phyloP scores from a whole-genome alignment of 2,329 filamentous ascomycete genomes.

The Fonsecaea pugnacius region DNA sequence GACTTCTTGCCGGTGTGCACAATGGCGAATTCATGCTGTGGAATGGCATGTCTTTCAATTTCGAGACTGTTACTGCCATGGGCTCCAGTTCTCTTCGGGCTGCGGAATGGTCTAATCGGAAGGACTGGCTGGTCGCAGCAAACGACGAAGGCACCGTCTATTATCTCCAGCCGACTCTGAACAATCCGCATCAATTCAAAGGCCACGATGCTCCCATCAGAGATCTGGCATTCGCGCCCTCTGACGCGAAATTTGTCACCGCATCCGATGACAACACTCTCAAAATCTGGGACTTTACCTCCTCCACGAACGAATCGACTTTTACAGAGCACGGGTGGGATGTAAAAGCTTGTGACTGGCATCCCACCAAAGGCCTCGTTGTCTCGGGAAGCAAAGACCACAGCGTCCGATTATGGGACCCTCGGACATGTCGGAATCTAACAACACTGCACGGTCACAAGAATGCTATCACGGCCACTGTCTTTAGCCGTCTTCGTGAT shows the following conservation, averaged over 20 bases:
- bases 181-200: constrained; percentile 93
- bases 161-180: constrained; percentile 99
- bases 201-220: constrained; percentile 88
- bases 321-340: constrained; percentile 97
- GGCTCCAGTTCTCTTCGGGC: constrained; percentile 72
- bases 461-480: constrained; percentile 90
- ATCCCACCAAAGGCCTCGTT: constrained; percentile 88
- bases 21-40: constrained; percentile 98
- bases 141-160: constrained; percentile 96
- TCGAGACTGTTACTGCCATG: constrained; percentile 87
- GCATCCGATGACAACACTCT: constrained; percentile 91
- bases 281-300: constrained; percentile 95
- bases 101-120: constrained; percentile 86
- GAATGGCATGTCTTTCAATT: constrained; percentile 99
- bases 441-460: constrained; percentile 97
- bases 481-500: constrained; percentile 84
- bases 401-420: constrained; percentile 96
- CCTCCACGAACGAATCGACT: constrained; percentile 78
- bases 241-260: constrained; percentile 93
- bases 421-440: constrained; percentile 83
- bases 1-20: constrained; percentile 88
- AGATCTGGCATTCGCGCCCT: constrained; percentile 90
- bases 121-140: constrained; percentile 95
- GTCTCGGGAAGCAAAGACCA: constrained; percentile 98
- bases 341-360: constrained; percentile 96